A percentile compares a stretch with the other conserved stretches of the same genome.
Evolutionary conservation across 805 yeast species (phyloP).

Genomic region (Candida jianshihensis): DNA sequence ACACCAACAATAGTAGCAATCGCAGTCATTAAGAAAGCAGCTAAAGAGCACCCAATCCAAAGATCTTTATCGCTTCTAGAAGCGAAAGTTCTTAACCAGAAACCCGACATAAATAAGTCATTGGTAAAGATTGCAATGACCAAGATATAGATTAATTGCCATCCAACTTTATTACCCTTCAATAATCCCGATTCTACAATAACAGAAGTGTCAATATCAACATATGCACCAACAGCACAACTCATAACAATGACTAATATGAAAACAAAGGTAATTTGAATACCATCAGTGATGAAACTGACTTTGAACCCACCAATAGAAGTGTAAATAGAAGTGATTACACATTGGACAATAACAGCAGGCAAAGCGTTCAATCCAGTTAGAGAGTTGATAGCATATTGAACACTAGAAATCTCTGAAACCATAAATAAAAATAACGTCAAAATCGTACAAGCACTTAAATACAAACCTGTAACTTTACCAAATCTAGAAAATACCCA

Average conservation of each 20-base stretch:
- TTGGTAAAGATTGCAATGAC: slow-evolving; percentile 84
- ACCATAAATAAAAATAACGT: slow-evolving; percentile 85
- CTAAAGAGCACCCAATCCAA: slow-evolving; percentile 66
- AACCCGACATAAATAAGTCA: slow-evolving; percentile 85
- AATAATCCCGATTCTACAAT: slow-evolving; percentile 62
- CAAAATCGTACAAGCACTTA: slow-evolving; percentile 75
- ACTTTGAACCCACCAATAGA: slow-evolving; percentile 85
- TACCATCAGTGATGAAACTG: slow-evolving; percentile 79
- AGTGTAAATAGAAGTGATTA: slow-evolving; percentile 82
- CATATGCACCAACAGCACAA: slow-evolving; percentile 71
- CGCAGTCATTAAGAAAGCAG: slow-evolving; percentile 57
- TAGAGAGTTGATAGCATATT: slow-evolving; percentile 66
- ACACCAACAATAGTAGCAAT: slow-evolving; percentile 70
- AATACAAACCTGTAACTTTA: slow-evolving; percentile 57
- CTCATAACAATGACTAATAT: slow-evolving; percentile 62
- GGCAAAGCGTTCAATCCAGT: slow-evolving; percentile 78
- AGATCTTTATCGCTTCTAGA: slow-evolving; percentile 72
- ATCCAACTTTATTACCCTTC: slow-evolving; percentile 65
- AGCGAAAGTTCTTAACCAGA: slow-evolving; percentile 93
- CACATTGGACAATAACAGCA: slow-evolving; percentile 77
- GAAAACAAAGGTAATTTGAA: slow-evolving; percentile 74
- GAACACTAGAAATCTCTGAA: slow-evolving; percentile 76
- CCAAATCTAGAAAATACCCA: slow-evolving; percentile 91
- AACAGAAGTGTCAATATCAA: slow-evolving; percentile 49
- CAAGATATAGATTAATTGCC: slow-evolving; percentile 83